These are phyloP conservation scores for Mortierella sp. DNA, from an alignment of 371 early-diverging fungal genomes.

Conservation along the genomic window DNA sequence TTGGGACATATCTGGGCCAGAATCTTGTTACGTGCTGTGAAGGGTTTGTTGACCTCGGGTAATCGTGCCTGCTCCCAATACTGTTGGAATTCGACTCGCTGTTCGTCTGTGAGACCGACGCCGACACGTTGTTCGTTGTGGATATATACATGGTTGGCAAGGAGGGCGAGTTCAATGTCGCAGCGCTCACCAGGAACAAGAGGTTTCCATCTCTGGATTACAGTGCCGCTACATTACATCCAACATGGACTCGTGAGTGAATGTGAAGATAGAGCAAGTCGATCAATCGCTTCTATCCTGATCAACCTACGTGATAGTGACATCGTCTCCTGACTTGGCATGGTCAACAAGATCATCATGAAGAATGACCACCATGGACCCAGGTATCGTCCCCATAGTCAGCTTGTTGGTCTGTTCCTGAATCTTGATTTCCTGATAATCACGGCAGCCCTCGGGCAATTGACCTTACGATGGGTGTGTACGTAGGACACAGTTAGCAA, in stretches of 20 bases:
- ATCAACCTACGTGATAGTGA: slow-evolving; percentile 61
- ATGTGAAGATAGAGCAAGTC: background rate
- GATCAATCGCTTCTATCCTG: background rate
- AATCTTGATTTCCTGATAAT: slow-evolving; percentile 77
- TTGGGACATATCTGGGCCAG: slow-evolving; percentile 70
- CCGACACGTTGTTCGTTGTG: slow-evolving; percentile 60
- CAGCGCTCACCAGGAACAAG: slow-evolving; percentile 58
- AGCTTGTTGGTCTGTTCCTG: slow-evolving; percentile 76
- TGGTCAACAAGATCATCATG: slow-evolving; percentile 73
- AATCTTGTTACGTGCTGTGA: slow-evolving; percentile 60
- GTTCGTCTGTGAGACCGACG: slow-evolving; percentile 60
- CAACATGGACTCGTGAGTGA: background rate
- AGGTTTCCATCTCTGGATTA: slow-evolving; percentile 60
- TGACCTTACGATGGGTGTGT: slow-evolving; percentile 35
- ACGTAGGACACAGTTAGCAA: background rate
- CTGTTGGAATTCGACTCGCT: slow-evolving; percentile 57
- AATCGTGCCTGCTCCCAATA: slow-evolving; percentile 63
- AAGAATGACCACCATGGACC: slow-evolving; percentile 72
- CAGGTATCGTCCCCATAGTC: slow-evolving; percentile 72
- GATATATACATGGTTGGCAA: slow-evolving; percentile 68
- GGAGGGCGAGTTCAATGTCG: slow-evolving; percentile 66
- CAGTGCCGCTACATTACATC: slow-evolving; percentile 23
- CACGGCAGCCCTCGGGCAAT: slow-evolving; percentile 60
- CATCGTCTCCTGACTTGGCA: slow-evolving; percentile 76
- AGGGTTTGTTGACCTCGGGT: slow-evolving; percentile 52